Evolutionary conservation across 2,329 filamentous ascomycete genomes (phyloP), one percentile per base, ranked within the genome.

Genomic region (Stachybotrys elegans): DNA sequence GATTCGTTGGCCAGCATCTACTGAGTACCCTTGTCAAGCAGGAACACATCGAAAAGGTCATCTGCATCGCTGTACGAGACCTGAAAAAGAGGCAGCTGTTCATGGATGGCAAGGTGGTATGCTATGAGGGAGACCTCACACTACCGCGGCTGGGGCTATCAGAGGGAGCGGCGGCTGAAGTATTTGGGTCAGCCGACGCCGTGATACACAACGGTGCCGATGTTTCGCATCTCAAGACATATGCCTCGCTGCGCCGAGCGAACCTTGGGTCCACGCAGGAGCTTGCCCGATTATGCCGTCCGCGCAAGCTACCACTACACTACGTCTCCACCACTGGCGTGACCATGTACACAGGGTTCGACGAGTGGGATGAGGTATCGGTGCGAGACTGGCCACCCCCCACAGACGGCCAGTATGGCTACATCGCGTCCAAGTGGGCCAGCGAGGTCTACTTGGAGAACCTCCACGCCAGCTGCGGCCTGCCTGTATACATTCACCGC

Each of bases 191-290:
- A 17, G 38, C 38, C 5, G 22, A 40, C 20, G 14, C 17, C 9
- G 13, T 40, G 2, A 29, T 40, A 7, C 38, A 40, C 13, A 29
- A 29, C 17, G 38, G 38, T 27, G 38, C 38, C n/a, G 38, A 40
- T 8, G 22, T 40, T 9, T 40, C 38, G 4, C 23, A 29, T 19
- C 22, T 40, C 9, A 22, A 40, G 16, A 25, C 22, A 9, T 40
- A 40, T 19, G 6, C 9, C 12, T 27, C 22, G 7, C 38, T 40
- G 2, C 22, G 22, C 2, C 7, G 17, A 7, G 11, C 22, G 6
- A 40, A 40, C 16, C 8, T 25, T 23, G 6, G n/a, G 16, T 40
- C 38, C 8, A 40, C 38, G 5, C 27, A 25, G 22, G 23, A 40
- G 22, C 38, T 40, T 11, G 38, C 16, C 22, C 12, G 29, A 23